Percentiles rank a stretch among this genome's conserved stretches.
phyloP scores from a whole-genome alignment of 306 rosid genomes.

The Cyclanthera cordifolia region DNA sequence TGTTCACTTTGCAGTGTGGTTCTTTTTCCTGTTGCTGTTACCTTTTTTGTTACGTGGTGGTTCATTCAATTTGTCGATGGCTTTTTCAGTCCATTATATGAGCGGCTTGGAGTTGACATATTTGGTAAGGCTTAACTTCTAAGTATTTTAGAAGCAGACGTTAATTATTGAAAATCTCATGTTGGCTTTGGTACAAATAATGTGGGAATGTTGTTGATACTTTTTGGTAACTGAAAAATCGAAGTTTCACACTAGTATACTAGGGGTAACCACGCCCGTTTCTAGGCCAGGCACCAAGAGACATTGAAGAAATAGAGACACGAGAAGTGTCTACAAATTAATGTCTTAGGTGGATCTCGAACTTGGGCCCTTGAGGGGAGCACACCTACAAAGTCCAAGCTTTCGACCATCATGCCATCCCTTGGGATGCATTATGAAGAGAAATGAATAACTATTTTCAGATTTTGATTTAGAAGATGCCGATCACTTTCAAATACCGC shows the following conservation, averaged over 20 bases:
- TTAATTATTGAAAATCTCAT: neutral
- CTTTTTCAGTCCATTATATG: slow-evolving; percentile 80
- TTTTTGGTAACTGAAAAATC: too few species aligned
- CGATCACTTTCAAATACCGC: neutral
- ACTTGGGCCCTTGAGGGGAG: too few species aligned
- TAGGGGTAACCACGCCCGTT: too few species aligned
- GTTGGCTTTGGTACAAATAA: neutral
- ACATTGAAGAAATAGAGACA: too few species aligned
- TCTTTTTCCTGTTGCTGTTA: slow-evolving; percentile 84
- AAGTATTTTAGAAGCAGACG: neutral
- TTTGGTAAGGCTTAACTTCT: slow-evolving; percentile 44
- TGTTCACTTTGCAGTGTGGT: slow-evolving; percentile 63
- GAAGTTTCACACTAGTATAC: too few species aligned
- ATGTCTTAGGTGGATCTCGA: too few species aligned
- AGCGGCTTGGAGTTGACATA: slow-evolving; percentile 67
- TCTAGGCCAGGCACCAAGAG: too few species aligned
- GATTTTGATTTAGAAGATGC: slow-evolving; percentile 7
- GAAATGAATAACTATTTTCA: neutral
- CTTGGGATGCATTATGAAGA: neutral
- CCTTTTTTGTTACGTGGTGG: slow-evolving; percentile 90
- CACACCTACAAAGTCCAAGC: too few species aligned
- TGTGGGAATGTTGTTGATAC: neutral
- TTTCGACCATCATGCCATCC: too few species aligned
- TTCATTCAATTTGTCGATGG: slow-evolving; percentile 86
- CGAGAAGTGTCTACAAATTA: too few species aligned